Base-by-base conservation (phyloP, 805 yeast species). In the Vanderwaltozyma verrucispora region DNA sequence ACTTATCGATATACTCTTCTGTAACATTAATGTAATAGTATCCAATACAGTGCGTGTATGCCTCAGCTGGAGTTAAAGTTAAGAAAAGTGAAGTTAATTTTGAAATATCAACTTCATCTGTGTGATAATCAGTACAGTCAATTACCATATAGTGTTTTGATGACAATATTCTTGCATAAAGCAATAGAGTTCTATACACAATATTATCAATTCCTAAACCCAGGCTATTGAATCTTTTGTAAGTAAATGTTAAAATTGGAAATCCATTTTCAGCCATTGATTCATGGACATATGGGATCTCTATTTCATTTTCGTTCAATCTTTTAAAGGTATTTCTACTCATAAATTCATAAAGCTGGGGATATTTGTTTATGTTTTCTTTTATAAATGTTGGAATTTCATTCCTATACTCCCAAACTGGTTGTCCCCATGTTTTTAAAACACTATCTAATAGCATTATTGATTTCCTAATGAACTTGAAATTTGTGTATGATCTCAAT, bases 141-240 rank as follows among this genome's bases (percentile, higher is more conserved):
- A 73, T 46, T 5, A 82, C 70, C 35, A 76, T 39, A 41, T 74
- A 71, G 50, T 69, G 82, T 38, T 72, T 74, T 27, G 71, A 66
- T 16, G 77, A 75, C 86, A 89, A 80, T 16, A 82, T 65, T 50
- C 77, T 80, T 35, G 80, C 69, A n/a, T 77, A 70, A 5, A 73
- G 67, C 46, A 80, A 84, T 36, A 81, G 69, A 8, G 75, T 44
- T 41, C 76, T 68, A 55, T 72, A 84, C 15, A 72, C 61, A 15
- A 78, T 54, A 5, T 69, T 54, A 34, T 80, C 78, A 1, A 64
- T 53, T 30, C 68, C 70, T 5, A 49, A 28, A n/a, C 51, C 50
- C 8, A 54, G 57, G 5, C 49, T 45, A 20, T 45, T 44, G 30
- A 72, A 59, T 8, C 67, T 53, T 9, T 48, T 48, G 43, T 65